These are phyloP conservation scores for Daldinia eschscholtzii DNA, from an alignment of 2,329 filamentous ascomycete genomes.

Conservation along the genomic window DNA sequence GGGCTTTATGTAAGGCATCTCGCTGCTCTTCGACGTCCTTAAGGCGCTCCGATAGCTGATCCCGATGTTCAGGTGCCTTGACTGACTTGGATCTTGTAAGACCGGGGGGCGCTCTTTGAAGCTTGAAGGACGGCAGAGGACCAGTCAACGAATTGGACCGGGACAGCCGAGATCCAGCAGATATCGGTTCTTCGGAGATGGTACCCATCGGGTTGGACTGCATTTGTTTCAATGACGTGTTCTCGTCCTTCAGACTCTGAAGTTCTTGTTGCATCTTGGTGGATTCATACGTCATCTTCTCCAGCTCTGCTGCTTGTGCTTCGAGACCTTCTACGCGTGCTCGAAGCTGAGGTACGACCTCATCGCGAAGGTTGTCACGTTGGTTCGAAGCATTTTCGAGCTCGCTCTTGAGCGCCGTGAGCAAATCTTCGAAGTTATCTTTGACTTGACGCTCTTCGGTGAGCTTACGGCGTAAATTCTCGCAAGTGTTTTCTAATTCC, in stretches of 20 bases:
- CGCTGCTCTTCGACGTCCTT: slow-evolving; percentile 95
- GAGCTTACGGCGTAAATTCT: slow-evolving; percentile 85
- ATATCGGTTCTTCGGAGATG: slow-evolving; percentile 53
- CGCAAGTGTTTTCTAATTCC: slow-evolving; percentile 83
- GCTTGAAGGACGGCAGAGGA: slow-evolving; percentile 63
- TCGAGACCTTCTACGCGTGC: slow-evolving; percentile 84
- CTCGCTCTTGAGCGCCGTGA: slow-evolving; percentile 85
- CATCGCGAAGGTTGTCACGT: slow-evolving; percentile 90
- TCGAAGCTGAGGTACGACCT: slow-evolving; percentile 83
- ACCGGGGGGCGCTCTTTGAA: slow-evolving; percentile 56
- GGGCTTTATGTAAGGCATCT: slow-evolving; percentile 88
- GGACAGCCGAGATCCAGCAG: slow-evolving; percentile 56
- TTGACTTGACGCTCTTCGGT: slow-evolving; percentile 88
- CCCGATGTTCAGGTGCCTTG: slow-evolving; percentile 71
- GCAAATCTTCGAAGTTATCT: slow-evolving; percentile 92
- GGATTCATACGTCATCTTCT: slow-evolving; percentile 82
- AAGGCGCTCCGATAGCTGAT: slow-evolving; percentile 80
- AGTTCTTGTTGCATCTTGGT: slow-evolving; percentile 90
- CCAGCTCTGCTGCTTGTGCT: slow-evolving; percentile 76
- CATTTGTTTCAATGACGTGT: slow-evolving; percentile 64
- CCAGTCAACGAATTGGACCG: slow-evolving; percentile 58
- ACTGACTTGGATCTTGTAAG: slow-evolving; percentile 72
- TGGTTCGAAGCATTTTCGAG: slow-evolving; percentile 86
- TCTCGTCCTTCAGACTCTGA: slow-evolving; percentile 75
- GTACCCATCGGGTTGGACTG: slow-evolving; percentile 50